A percentile compares a stretch with the other conserved stretches of the same genome.
Evolutionary conservation across 495 filamentous ascomycete genomes (phyloP).

Genomic region (Penicillium desertorum): DNA sequence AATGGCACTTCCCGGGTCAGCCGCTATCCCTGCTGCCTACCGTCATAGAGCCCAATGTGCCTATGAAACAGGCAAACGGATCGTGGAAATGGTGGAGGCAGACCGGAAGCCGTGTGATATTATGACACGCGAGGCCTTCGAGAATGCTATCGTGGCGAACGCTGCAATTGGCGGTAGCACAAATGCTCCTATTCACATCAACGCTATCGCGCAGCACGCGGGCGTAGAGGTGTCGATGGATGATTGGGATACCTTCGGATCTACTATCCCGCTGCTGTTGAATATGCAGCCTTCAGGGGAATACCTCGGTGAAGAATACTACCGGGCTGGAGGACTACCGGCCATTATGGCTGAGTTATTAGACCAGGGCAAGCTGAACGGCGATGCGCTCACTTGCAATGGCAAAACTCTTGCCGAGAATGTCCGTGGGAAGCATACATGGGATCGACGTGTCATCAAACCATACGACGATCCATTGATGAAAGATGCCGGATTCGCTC

Average conservation of each 20-base stretch:
- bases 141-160: slow-evolving; percentile 55
- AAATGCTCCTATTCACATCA: slow-evolving; percentile 57
- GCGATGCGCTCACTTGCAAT: slow-evolving; percentile 44
- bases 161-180: slow-evolving; percentile 57
- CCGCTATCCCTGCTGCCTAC: slow-evolving; percentile 55
- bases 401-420: slow-evolving; percentile 43
- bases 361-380: slow-evolving; percentile 45
- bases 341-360: slow-evolving; percentile 55
- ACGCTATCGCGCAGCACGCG: slow-evolving; percentile 55
- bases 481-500: slow-evolving; percentile 50
- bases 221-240: slow-evolving; percentile 52
- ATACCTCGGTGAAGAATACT: slow-evolving; percentile 53
- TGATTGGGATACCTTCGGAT: slow-evolving; percentile 54
- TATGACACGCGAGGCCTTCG: slow-evolving; percentile 55
- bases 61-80: slow-evolving; percentile 53
- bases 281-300: slow-evolving; percentile 58
- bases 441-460: slow-evolving; percentile 47
- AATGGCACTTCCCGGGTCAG: slow-evolving; percentile 56
- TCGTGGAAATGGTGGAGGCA: slow-evolving; percentile 54
- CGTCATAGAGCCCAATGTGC: slow-evolving; percentile 53
- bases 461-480: slow-evolving; percentile 47
- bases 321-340: slow-evolving; percentile 53
- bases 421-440: slow-evolving; percentile 43
- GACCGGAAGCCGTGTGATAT: slow-evolving; percentile 57
- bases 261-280: slow-evolving; percentile 49